Evolutionary conservation across 306 rosid species (phyloP), one percentile per base, ranked within the genome.

Genomic region (Albizia julibrissin): DNA sequence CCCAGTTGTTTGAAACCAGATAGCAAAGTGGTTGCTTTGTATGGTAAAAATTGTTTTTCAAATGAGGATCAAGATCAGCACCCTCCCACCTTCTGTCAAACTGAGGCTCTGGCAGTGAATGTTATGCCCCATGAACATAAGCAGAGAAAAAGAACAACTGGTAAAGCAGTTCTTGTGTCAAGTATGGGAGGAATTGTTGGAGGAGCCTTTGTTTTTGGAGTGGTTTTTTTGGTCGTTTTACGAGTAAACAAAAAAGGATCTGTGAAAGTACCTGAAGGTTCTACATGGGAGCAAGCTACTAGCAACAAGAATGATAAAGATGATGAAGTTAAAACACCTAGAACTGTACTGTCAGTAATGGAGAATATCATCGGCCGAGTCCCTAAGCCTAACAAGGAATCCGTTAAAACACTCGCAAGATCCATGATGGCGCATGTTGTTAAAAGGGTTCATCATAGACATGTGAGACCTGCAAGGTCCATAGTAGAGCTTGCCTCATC

Each of bases 61-160:
- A 86, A 78, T 74, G 86, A 80, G 72, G 81, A 83, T 56, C 85
- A 87, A 80, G 82, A 82, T 54, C 98, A 93, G 82, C 76, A 87
- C 37, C 91, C 88, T 75, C 73, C 85, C 5, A 69, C 31, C 13
- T 87, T 91, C 74, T 95, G 99, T 86, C 94, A 88, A 61, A 87
- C 83, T 50, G 96, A 93, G 91, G 98, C 99, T 82, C 59, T 95
- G 79, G 99, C 99, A 2, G 99, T 95, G 78, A 83, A 31, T 49
- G 84, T 95, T 31, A 80, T 71, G 22, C 90, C 93, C 5, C 86
- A 24, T 47, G 75, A 72, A 79, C 78, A 78, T 39, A 85, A 84
- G 80, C 89, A 72, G 18, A 86, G 76, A 43, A 70, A 76, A 43
- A 70, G 72, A 70, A 81, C 71, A 29, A 43, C 54, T 27, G 79